Evolutionary conservation across 805 yeast genomes (phyloP), one percentile per base, ranked within the genome.

Genomic region (Yarrowia divulgata): DNA sequence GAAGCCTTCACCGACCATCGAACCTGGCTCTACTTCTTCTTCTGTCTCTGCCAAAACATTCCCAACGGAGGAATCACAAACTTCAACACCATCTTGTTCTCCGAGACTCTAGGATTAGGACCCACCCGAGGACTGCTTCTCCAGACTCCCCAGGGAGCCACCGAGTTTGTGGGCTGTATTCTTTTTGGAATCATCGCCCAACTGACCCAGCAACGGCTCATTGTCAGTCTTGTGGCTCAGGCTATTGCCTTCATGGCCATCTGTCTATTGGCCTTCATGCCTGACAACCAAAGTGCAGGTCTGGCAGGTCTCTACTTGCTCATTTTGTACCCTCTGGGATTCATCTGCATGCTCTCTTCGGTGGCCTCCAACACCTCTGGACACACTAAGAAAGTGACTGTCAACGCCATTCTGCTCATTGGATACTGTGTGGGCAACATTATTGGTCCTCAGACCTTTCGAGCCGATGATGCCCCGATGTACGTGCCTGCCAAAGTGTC

Each of bases 401-500:
- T 86, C 35, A 85, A 86, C 67, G 88, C 89, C 7, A 76, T 87
- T 43, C 83, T 83, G 60, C 81, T 90, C 77, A 82, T 89, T 70
- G 89, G 87, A 6, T 90, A 88, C 75, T 86, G 90, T 49, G 84
- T 86, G 55, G 90, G 91, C 16, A 87, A 88, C 76, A 80, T 89
- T 48, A 84, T 88, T 69, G 94, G 93, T 1, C 93, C 95, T 6
- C 92, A 88, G 77, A 82, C 90, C 19, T 90, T 90, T 79, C 82
- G 80, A 70, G 77, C 83, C 0, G 72, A 77, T 7, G 85, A 88
- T 70, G 87, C 86, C n/a, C 93, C 93, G 8, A 74, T 77, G 49
- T 90, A 89, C 73, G 78, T 60, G 80, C 86, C 83, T 81, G 88
- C 73, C 83, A 90, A 52, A 83, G 87, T 39, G 81, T 87, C 77